These are phyloP conservation scores for Anaeromyces robustus DNA, from an alignment of 192 early-diverging fungal genomes.

Conservation along the genomic window DNA sequence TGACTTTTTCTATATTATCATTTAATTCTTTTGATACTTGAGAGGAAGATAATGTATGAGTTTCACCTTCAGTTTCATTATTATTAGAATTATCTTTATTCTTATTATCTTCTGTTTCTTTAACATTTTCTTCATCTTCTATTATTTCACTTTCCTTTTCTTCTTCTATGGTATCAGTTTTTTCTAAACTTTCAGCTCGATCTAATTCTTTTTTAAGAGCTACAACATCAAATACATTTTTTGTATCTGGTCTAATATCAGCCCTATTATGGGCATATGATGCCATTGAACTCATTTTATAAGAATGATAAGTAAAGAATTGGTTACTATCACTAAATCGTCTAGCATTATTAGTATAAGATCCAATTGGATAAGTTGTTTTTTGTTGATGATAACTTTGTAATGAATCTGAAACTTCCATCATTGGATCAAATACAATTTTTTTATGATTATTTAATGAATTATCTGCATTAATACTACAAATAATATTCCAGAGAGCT, in stretches of 20 bases:
- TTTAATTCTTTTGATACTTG: background rate
- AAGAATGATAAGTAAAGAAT: background rate
- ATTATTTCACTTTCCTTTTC: background rate
- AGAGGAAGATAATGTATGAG: background rate
- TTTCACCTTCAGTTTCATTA: background rate
- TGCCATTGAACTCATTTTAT: background rate
- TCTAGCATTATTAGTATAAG: background rate
- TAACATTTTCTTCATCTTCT: background rate
- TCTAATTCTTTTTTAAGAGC: background rate
- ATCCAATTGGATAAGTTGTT: background rate
- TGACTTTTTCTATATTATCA: background rate
- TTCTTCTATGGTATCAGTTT: background rate
- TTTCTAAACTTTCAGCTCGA: background rate
- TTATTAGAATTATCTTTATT: background rate
- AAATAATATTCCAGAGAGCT: background rate
- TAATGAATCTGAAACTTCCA: background rate
- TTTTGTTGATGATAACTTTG: background rate
- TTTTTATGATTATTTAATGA: background rate
- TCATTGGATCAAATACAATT: background rate
- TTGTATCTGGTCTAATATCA: background rate
- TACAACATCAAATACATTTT: background rate
- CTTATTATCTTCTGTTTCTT: background rate
- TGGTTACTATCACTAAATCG: background rate
- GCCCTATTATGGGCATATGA: background rate
- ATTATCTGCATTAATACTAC: background rate